Evolutionary conservation across 352 stramenopile species (phyloP).

Genomic region (Phytophthora europaea): DNA sequence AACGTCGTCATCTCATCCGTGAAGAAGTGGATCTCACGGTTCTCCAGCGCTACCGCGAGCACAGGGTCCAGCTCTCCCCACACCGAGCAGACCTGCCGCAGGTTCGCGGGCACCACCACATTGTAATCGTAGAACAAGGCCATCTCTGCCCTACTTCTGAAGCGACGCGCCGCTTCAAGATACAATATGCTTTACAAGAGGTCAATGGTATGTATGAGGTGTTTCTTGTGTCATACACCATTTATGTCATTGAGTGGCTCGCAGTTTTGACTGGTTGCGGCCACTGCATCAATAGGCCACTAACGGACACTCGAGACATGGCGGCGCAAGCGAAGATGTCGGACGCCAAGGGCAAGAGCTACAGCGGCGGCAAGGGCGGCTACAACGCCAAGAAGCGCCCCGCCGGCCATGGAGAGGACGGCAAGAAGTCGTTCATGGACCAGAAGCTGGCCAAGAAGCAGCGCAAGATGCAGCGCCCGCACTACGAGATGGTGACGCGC

Average conservation of each 20-base stretch:
- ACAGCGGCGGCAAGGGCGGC: conserved; percentile 25
- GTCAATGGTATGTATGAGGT: background rate
- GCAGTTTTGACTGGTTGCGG: conserved; percentile 40
- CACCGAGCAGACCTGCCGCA: conserved; percentile 76
- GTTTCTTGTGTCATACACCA: background rate
- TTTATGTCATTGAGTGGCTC: background rate
- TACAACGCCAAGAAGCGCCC: conserved; percentile 76
- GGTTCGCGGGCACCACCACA: conserved; percentile 68
- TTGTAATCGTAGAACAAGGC: conserved; percentile 90
- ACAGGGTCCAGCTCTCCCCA: conserved; percentile 90
- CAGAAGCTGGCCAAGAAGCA: conserved; percentile 94
- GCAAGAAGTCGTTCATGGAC: conserved; percentile 88
- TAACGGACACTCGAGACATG: conserved; percentile 35
- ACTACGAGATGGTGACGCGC: conserved; percentile 94
- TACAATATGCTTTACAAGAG: conserved; percentile 7
- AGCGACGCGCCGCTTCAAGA: conserved; percentile 35
- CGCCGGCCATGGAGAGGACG: conserved; percentile 55
- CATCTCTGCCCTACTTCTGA: conserved; percentile 17
- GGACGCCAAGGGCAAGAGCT: conserved; percentile 38
- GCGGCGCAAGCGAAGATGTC: conserved; percentile 37
- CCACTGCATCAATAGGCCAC: conserved; percentile 14
- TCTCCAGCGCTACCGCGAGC: conserved; percentile 85
- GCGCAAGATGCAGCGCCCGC: conserved; percentile 94
- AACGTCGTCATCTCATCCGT: conserved; percentile 75
- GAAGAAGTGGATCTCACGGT: conserved; percentile 92